Conservation (phyloP, 2,329 filamentous ascomycete genomes). For the Colletotrichum incanum region DNA sequence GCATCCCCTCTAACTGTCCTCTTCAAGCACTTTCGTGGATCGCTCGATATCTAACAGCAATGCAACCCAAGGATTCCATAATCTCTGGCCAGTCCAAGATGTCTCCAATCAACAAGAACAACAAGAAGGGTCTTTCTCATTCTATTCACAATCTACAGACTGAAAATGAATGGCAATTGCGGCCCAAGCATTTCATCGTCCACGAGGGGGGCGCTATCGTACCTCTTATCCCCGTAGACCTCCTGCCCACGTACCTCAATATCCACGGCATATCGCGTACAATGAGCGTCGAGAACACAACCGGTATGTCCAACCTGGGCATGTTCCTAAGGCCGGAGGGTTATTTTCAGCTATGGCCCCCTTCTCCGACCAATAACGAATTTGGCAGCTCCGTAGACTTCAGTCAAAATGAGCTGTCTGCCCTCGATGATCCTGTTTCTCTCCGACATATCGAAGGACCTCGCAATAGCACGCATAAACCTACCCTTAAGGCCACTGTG, state of each 20-base stretch:
- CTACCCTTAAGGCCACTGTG: too few relatives aligned
- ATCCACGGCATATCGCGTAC: conserved; percentile 61
- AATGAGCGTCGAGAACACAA: conserved; percentile 56
- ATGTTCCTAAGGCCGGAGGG: conserved; percentile 45
- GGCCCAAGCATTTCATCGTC: conserved; percentile 58
- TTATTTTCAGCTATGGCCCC: conserved; percentile 13
- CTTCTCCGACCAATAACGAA: background rate
- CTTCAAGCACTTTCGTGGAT: too few relatives aligned
- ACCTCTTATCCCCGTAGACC: conserved; percentile 69
- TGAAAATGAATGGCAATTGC: conserved; percentile 20
- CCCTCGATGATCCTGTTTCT: background rate
- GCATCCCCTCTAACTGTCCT: background rate
- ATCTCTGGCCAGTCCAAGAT: background rate
- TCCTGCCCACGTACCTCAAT: conserved; percentile 64
- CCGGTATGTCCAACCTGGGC: conserved; percentile 58
- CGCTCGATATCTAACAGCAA: background rate
- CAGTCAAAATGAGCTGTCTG: background rate
- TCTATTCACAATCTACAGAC: conserved; percentile 39
- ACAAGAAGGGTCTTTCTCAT: conserved; percentile 32
- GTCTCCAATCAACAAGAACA: background rate
- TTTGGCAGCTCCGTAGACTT: background rate
- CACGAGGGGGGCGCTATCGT: conserved; percentile 58
- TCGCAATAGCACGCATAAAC: background rate
- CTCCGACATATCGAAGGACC: background rate
- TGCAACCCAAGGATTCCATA: background rate